Evolutionary conservation across 768 basidiomycete genomes (phyloP), one percentile per base, ranked within the genome.

Genomic region (Termitomyces sp.): DNA sequence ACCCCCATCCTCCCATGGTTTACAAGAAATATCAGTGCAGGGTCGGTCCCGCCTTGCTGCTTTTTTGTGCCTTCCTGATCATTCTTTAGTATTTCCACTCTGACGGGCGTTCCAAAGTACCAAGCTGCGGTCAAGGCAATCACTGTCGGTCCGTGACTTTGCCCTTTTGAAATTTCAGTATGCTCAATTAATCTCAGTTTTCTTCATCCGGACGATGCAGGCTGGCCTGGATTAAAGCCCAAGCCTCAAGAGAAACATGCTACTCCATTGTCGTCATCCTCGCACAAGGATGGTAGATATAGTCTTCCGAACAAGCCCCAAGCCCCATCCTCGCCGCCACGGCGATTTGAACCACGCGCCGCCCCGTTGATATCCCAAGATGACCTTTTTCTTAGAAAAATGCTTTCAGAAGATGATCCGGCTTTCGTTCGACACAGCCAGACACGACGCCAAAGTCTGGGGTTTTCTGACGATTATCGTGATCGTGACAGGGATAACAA

Each of bases 11-110:
- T n/a, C 12, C 41, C 47, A 59, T 59, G 57, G 55, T 56, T 34
- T 77, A 71, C 66, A 80, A 80, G 65, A 76, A 70, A 42, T 68
- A 74, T 55, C 72, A 71, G 30, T 80, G 79, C 66, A 78, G 79
- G 28, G 79, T 78, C 65, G 42, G 77, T 66, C 44, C 8, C 10
- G 53, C 10, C 5, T n/a, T 56, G 41, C 11, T 41, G 32, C 30
- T 19, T n/a, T 30, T 9, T 45, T 48, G 17, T 7, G n/a, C 7
- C 35, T 48, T 19, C 37, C 28, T 45, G 19, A 42, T 15, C 35
- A 45, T 35, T 8, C 5, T 14, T 11, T 19, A 82, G 81, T 73
- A 83, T 64, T 82, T 77, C 49, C 76, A 80, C 56, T 69, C 69
- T 51, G 62, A 65, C 41, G 81, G 80, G 14, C 66, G 64, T 22